Conservation (phyloP, 345 rosid genomes). For the Excoecaria cochinchinensis region DNA sequence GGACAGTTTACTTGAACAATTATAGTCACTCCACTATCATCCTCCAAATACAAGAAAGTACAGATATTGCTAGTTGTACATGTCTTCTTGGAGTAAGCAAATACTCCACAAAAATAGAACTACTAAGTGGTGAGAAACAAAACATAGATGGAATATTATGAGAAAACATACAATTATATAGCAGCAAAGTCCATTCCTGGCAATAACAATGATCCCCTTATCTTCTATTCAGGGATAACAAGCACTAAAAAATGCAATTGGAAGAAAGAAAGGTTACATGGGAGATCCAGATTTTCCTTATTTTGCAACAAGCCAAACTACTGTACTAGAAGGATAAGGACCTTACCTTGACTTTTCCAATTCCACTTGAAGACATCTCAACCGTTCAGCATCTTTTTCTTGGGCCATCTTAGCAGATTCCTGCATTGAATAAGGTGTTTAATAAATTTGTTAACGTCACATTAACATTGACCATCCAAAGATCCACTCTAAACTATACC, state of each 20-base stretch:
- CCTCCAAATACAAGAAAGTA: not conserved
- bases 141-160: not conserved
- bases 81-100: not conserved
- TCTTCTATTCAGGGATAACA: not conserved
- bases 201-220: not conserved
- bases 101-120: not conserved
- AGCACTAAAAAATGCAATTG: not conserved
- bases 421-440: slow-evolving; percentile 38
- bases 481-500: slow-evolving; percentile 38
- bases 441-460: slow-evolving; percentile 7
- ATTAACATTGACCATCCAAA: not conserved
- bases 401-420: slow-evolving; percentile 76
- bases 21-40: not conserved
- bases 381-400: slow-evolving; percentile 65
- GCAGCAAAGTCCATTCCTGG: not conserved
- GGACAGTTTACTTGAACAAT: not conserved
- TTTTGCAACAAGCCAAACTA: not conserved
- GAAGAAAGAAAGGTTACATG: not conserved
- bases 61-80: not conserved
- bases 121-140: no score
- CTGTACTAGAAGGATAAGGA: not conserved
- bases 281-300: not conserved
- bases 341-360: slow-evolving; percentile 63
- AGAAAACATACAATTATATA: not conserved
- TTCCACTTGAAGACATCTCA: slow-evolving; percentile 78